Conservation (phyloP, 164 flowering plant species). For the Stephania cephalantha region DNA sequence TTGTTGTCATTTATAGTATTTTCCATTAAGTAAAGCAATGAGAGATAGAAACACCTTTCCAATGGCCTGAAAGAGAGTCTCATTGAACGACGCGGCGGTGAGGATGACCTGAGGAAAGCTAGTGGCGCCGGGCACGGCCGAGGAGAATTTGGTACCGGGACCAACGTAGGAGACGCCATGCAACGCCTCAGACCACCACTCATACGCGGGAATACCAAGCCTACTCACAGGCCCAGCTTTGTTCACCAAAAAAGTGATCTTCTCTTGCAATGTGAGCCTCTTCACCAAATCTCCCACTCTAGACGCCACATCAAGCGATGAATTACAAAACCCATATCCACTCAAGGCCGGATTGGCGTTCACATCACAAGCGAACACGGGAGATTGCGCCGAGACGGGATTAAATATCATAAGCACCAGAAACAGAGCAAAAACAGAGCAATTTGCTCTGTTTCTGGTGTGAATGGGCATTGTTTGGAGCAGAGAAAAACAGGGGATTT, state of each 20-base stretch:
- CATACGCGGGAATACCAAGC: conserved; percentile 82
- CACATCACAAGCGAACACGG: conserved; percentile 70
- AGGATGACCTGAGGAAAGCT: conserved; percentile 86
- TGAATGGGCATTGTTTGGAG: conserved; percentile 14
- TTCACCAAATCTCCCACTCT: conserved; percentile 74
- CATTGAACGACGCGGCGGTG: conserved; percentile 86
- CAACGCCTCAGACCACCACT: conserved; percentile 99
- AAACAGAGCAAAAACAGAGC: conserved; percentile 28
- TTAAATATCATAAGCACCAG: background rate
- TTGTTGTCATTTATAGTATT: too few relatives aligned
- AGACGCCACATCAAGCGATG: conserved; percentile 27
- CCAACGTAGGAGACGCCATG: conserved; percentile 91
- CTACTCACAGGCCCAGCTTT: conserved; percentile 48
- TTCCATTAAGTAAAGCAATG: background rate
- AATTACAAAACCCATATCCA: conserved; percentile 54
- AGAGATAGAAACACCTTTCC: conserved; percentile 58
- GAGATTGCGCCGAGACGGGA: conserved; percentile 26
- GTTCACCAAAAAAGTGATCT: conserved; percentile 52
- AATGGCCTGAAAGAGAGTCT: conserved; percentile 65
- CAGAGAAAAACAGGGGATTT: background rate
- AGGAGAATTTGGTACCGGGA: conserved; percentile 64
- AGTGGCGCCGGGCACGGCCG: conserved; percentile 78
- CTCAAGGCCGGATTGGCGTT: conserved; percentile 35
- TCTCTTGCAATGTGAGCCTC: conserved; percentile 83
- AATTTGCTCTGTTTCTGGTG: conserved; percentile 24